Percentiles rank a stretch among this genome's conserved stretches.
phyloP scores from a whole-genome alignment of 1,284 basidiomycete genomes.

The Ustilago crameri region DNA sequence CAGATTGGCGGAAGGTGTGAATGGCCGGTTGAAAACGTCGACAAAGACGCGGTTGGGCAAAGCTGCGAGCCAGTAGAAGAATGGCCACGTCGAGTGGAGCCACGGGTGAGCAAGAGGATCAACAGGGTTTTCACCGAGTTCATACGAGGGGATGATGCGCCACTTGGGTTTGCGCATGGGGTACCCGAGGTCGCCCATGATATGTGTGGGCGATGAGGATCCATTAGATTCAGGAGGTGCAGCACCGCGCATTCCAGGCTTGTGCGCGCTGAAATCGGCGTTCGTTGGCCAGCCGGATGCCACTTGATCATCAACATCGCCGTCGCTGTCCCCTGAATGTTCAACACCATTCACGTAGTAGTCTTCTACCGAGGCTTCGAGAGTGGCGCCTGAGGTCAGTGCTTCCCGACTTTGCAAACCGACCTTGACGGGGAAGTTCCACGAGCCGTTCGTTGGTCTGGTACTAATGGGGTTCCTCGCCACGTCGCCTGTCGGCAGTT shows the following conservation, averaged over 20 bases:
- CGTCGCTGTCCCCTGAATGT: neutral
- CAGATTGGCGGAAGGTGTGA: constrained; percentile 12
- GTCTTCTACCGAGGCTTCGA: neutral
- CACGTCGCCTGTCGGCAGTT: constrained; percentile 6
- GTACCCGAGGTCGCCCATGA: no score
- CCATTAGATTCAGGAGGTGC: no score
- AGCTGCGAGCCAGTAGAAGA: constrained; percentile 6
- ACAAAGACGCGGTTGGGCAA: constrained; percentile 14
- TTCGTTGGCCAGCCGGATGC: constrained; percentile 12
- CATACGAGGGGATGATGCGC: constrained; percentile 25
- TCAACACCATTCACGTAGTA: neutral
- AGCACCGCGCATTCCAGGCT: no score
- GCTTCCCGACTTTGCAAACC: neutral
- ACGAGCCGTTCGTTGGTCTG: constrained; percentile 18
- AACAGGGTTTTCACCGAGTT: constrained; percentile 42
- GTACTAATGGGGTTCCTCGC: constrained; percentile 18
- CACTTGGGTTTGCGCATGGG: neutral
- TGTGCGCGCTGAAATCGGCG: neutral
- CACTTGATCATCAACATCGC: constrained; percentile 12
- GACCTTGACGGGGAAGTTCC: constrained; percentile 26
- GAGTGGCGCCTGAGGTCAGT: constrained; percentile 7
- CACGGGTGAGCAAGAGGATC: constrained; percentile 19
- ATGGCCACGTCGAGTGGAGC: constrained; percentile 15
- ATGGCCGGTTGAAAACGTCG: constrained; percentile 16
- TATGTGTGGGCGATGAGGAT: no score